Base-by-base conservation (phyloP, 2,329 filamentous ascomycete species). In the Beauveria medogensis region DNA sequence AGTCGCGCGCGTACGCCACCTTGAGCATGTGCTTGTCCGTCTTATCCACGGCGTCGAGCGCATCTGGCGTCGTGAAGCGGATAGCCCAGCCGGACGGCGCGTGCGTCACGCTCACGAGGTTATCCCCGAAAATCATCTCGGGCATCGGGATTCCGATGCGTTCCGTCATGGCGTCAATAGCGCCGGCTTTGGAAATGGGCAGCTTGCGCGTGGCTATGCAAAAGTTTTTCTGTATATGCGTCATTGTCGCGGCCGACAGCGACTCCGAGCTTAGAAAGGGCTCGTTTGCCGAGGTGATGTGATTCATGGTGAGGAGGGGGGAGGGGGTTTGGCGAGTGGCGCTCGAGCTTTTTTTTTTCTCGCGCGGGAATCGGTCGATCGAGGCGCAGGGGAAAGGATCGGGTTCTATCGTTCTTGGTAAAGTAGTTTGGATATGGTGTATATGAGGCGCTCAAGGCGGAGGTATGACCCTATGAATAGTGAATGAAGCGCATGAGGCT, bases 111-210 rank as follows among this genome's bases (percentile, higher is more conserved):
- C 84, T 77, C 46, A 96, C 87, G 62, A 89, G 78, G 74, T 99
- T 99, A 78, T 99, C 92, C 64, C 94, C 94, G 71, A 99, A 99
- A 66, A 99, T 99, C 94, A 99, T 99, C 78, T 99, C 94, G 9
- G 94, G 94, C 46, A 93, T 85, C 20, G 93, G 86, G 70, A 99
- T 97, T 34, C 87, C 87, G 59, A 99, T 82, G 64, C 83, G 85
- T 61, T 81, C 80, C 46, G 87, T 87, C 85, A 99, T 90, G 43
- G 84, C 84, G 70, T 96, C 92, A 70, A 99, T 97, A 55, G 92
- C 90, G 6, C 83, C 89, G 51, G 92, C 86, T 74, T 96, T 97
- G 67, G 95, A 89, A 73, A 99, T 99, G 64, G 94, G 94, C 55
- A 94, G 86, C 78, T 97, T 97, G 71, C 91, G 89, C 59, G 90